Evolutionary conservation across 495 filamentous ascomycete species (phyloP), one percentile per base, ranked within the genome.

Genomic region (Penicillium mononematosum): DNA sequence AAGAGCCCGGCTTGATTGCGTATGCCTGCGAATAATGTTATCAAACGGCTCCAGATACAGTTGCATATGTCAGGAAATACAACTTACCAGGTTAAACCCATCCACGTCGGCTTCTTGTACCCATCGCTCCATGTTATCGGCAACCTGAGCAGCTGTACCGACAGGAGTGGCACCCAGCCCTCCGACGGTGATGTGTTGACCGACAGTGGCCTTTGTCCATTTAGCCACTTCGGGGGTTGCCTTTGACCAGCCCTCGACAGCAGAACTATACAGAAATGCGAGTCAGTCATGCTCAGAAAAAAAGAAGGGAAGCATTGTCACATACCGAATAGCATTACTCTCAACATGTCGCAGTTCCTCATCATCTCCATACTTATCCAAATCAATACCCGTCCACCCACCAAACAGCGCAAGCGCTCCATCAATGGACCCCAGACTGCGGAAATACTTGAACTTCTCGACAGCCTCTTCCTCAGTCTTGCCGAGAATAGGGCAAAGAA

Each of bases 181-280:
- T 17, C 86, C 85, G 12, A 88, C 74, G 14, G 78, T 83, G 55
- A 89, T 77, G 58, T 86, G 82, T 62, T 86, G 71, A 0, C 81
- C 85, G 5, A 89, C 76, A 7, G 81, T 84, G 14, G 73, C 60
- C 68, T 85, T 85, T 4, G 84, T 88, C 85, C 85, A 88, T 72
- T 83, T 85, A 3, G 70, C 62, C 4, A 75, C 79, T 42, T 62
- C 75, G 0, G 76, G 75, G 0, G 68, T 67, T 0, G 75, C 70
- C 51, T 76, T 79, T 0, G 75, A 77, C 75, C 75, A 79, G n/a
- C 68, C 76, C 49, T 79, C 75, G 0, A 78, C 75, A 10, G 74
- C 74, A 48, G 75, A 79, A 6, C 74, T 78, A 43, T 16, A 41
- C 32, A 58, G 10, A n/a, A 45, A n/a, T 7, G 16, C 36, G 6